These are phyloP conservation scores for Phytopythium helicoides DNA, from an alignment of 352 stramenopile species.

Conservation along the genomic window DNA sequence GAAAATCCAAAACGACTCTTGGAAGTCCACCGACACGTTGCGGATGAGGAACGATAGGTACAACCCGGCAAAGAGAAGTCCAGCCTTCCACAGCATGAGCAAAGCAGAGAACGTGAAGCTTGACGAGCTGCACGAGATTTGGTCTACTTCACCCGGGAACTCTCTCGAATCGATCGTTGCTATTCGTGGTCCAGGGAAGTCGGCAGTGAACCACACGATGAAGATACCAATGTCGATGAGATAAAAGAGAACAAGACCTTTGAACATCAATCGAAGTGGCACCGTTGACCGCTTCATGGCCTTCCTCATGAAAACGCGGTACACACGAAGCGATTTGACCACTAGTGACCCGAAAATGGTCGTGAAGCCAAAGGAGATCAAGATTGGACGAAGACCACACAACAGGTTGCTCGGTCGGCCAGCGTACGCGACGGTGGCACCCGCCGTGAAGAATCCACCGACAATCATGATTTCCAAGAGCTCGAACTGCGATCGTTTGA, in stretches of 20 bases:
- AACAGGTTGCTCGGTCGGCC: conserved; percentile 20
- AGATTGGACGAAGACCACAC: conserved; percentile 28
- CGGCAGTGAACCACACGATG: conserved; percentile 28
- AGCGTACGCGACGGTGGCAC: conserved; percentile 26
- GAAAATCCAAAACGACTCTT: conserved; percentile 69
- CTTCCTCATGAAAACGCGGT: conserved; percentile 44
- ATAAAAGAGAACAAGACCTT: conserved; percentile 37
- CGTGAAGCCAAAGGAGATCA: conserved; percentile 36
- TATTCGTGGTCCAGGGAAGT: conserved; percentile 32
- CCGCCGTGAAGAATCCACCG: conserved; percentile 34
- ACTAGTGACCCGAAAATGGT: conserved; percentile 41
- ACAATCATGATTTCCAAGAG: conserved; percentile 37
- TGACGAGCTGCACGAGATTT: conserved; percentile 29
- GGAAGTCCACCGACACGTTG: conserved; percentile 58
- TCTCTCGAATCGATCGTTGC: conserved; percentile 8
- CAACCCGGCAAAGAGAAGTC: conserved; percentile 36
- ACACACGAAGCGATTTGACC: conserved; percentile 53
- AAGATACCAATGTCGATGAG: conserved; percentile 34
- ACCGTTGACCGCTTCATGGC: conserved; percentile 42
- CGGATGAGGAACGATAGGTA: conserved; percentile 62
- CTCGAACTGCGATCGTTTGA: conserved; percentile 47
- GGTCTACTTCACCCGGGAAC: conserved; percentile 3
- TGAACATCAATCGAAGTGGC: conserved; percentile 23
- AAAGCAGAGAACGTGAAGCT: conserved; percentile 52
- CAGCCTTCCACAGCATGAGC: conserved; percentile 57